These are phyloP conservation scores for Russula ochroleuca DNA, from an alignment of 768 basidiomycete species.

Conservation along the genomic window DNA sequence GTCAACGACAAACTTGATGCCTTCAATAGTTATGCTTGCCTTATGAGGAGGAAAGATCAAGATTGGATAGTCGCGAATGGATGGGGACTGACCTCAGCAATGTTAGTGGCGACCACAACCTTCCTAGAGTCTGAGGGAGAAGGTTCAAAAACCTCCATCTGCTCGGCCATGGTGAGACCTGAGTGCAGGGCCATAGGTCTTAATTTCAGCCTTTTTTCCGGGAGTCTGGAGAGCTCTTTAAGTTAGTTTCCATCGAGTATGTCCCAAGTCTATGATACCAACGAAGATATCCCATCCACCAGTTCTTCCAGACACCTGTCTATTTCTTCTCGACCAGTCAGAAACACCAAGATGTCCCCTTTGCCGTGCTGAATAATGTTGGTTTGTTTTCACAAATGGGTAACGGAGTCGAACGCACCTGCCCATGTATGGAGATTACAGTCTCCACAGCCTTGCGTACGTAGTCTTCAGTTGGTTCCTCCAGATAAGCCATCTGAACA, in stretches of 20 bases:
- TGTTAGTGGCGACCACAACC: slow-evolving; percentile 90
- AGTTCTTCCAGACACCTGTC: slow-evolving; percentile 81
- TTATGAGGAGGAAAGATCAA: slow-evolving; percentile 31
- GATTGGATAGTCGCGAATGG: background rate
- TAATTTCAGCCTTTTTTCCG: slow-evolving; percentile 52
- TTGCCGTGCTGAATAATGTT: slow-evolving; percentile 53
- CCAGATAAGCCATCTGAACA: slow-evolving; percentile 86
- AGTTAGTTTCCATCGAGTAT: slow-evolving; percentile 8
- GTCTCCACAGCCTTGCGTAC: slow-evolving; percentile 76
- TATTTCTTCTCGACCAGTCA: slow-evolving; percentile 96
- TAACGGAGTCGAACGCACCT: slow-evolving; percentile 43
- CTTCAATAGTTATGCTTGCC: slow-evolving; percentile 97
- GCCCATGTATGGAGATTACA: slow-evolving; percentile 74
- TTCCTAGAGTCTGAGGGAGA: slow-evolving; percentile 76
- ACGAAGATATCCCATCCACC: slow-evolving; percentile 49
- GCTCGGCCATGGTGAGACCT: slow-evolving; percentile 83
- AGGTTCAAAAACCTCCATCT: slow-evolving; percentile 78
- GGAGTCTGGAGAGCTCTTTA: slow-evolving; percentile 38
- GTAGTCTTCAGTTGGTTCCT: slow-evolving; percentile 75
- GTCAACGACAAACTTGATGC: slow-evolving; percentile 90
- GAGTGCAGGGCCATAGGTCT: slow-evolving; percentile 79
- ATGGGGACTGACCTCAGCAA: slow-evolving; percentile 67
- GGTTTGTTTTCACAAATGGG: background rate
- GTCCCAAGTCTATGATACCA: slow-evolving; percentile 14
- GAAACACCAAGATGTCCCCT: slow-evolving; percentile 90